Base-by-base conservation (phyloP, 2,329 filamentous ascomycete species). In the Xylaria sp. region DNA sequence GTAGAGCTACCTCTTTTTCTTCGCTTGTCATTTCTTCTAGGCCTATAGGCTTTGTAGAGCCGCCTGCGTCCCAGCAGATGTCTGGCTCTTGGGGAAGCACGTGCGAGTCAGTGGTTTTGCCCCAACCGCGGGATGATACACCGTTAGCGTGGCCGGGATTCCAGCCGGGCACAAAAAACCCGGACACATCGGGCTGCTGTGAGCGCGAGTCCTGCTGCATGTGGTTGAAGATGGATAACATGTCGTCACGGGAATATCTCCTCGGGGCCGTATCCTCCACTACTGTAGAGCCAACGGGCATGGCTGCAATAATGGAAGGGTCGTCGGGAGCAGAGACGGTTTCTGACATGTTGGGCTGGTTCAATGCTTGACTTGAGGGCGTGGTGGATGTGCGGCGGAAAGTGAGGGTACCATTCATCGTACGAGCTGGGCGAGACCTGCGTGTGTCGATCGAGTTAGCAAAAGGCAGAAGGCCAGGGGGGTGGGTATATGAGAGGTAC, bases 31-130 rank as follows among this genome's bases (percentile, higher is more conserved):
- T 87, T 45, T 91, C 88, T 65, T 87, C 83, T 67, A 97, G 76
- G 31, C 87, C 88, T 67, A 97, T 81, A 6, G 94, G 92, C 67
- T 86, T 84, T 46, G 87, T 83, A 56, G 84, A 84, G 23, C 91
- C 92, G 63, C 84, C 84, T 61, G 85, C 79, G 73, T 96, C 92
- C 95, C 94, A 99, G 76, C 94, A 98, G 43, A 94, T 87, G 66
- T 95, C 92, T n/a, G 94, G 92, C 46, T 94, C 93, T 72, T 91
- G 87, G 61, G 88, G 88, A 66, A 84, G 82, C 66, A 90, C 87
- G 74, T 92, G 90, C 62, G 84, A 85, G 67, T 97, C 93, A 61
- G 86, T 85, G 69, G 83, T 84, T 76, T 94, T 92, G 54, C 91
- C 91, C 92, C 92, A 96, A 57, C 86, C 85, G 75, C 88, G 78